Evolutionary conservation across 2,329 filamentous ascomycete genomes (phyloP), one percentile per base, ranked within the genome.

Genomic region (Fusarium euwallaceae): DNA sequence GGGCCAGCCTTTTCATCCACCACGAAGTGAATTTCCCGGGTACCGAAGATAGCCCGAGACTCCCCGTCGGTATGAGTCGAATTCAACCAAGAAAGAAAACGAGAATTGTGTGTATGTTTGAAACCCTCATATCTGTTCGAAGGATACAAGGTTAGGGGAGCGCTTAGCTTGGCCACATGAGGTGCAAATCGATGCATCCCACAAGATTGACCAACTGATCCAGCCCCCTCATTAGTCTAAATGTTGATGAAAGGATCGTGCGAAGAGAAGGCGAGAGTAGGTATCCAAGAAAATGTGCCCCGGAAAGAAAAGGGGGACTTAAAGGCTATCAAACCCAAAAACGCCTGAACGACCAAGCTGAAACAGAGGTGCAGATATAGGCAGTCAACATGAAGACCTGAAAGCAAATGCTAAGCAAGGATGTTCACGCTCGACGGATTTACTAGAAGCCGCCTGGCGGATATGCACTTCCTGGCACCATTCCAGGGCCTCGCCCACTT

Each of bases 391-490:
- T 11, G 7, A n/a, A 14, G 34, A 59, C 65, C 63, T 67, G 39
- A 32, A 64, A 64, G 48, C 27, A 32, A 51, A 63, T 58, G 29
- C 48, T 45, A 55, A 55, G 27, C 48, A 29, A 51, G 24, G 48
- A 48, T 27, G 48, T 53, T 53, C 48, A 32, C 45, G 56, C 61
- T 41, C 61, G 58, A 29, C 68, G 67, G 22, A 43, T 74, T 63
- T 64, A 67, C 66, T 79, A 76, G 81, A 73, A 83, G 74, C 27
- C 76, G 71, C 48, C 81, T 80, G 45, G 78, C 71, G 34, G 88
- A 88, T 90, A 91, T 20, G 88, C 86, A 71, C 88, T 87, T 45
- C 86, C 86, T 6, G 88, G 88, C 61, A 88, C 84, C 85, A 89
- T 86, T 36, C 86, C 86, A 43, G 82, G 80, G 14, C 80, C 81